Evolutionary conservation across 257 asterid species (phyloP), one percentile per base, ranked within the genome.

Genomic region (Catharanthus roseus): DNA sequence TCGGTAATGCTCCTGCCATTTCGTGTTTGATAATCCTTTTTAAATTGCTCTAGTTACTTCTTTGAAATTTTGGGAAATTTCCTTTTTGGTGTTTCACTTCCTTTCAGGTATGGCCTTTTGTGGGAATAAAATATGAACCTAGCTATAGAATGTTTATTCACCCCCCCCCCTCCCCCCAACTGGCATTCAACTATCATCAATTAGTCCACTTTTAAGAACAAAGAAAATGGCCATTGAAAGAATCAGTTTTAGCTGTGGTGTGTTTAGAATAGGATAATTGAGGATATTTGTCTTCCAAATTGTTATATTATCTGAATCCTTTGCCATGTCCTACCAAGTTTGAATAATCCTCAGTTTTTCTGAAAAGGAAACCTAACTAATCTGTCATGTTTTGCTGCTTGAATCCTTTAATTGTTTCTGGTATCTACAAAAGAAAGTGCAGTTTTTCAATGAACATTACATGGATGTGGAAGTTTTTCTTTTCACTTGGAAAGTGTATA

Each of bases 1-100:
- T 42, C 79, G 81, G 87, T 83, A 80, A 75, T 38, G 8, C 29
- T 82, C 65, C 50, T 12, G 13, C 29, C 57, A 3, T 50, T 28
- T 70, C 42, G 29, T 31, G 2, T 33, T 44, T 75, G 6, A 23
- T 63, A 10, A 38, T 8, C 24, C 19, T 68, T 29, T 29, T 68
- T 0, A 19, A 49, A 15, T 60, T 62, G 28, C 34, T 4, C 5
- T 41, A 2, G 28, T 47, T 33, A 18, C 28, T 34, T 12, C 55
- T 16, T 26, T 61, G 67, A n/a, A 33, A 61, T 61, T 34, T 18
- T 18, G 10, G 8, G 42, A 34, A 45, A 61, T 31, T 18, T 45
- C 62, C 6, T 18, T 61, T 29, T 2, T 8, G 12, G 11, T 18
- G 18, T 0, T 9, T 49, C 16, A 4, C 24, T 49, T 49, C 23